These are phyloP conservation scores for Aspergillus uvarum DNA, from an alignment of 2,329 filamentous ascomycete genomes.

Conservation along the genomic window DNA sequence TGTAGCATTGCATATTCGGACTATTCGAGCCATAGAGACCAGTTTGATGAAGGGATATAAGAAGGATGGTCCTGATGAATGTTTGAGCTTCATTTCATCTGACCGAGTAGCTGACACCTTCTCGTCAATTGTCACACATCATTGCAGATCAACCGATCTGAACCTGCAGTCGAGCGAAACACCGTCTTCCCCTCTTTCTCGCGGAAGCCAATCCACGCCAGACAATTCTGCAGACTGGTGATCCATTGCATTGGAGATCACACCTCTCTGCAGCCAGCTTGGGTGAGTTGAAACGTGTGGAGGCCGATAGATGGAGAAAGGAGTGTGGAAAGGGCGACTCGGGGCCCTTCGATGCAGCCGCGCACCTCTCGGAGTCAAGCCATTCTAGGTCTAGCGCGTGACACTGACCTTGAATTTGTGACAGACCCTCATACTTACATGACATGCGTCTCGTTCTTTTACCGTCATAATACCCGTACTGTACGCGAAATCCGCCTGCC, in stretches of 20 bases:
- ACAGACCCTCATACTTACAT: background rate
- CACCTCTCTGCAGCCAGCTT: background rate
- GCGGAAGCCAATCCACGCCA: background rate
- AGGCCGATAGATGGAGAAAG: background rate
- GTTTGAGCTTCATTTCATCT: background rate
- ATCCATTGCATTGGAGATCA: background rate
- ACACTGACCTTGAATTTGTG: conserved; percentile 13
- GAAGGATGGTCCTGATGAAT: background rate
- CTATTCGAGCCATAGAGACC: background rate
- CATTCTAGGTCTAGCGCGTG: conserved; percentile 11
- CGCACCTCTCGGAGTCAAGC: conserved; percentile 7
- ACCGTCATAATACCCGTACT: conserved; percentile 14
- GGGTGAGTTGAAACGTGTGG: background rate
- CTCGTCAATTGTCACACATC: background rate
- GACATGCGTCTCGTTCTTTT: conserved; percentile 8
- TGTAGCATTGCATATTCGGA: background rate
- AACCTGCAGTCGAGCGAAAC: background rate
- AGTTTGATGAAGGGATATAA: background rate
- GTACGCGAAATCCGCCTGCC: conserved; percentile 4
- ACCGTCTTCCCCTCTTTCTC: background rate
- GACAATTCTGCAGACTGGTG: background rate
- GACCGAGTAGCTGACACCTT: background rate
- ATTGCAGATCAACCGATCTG: background rate
- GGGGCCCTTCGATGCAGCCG: background rate
- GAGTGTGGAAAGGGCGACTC: conserved; percentile 13